Conservation (phyloP, 176 grass and related monocot species). For the Carex kokanica region DNA sequence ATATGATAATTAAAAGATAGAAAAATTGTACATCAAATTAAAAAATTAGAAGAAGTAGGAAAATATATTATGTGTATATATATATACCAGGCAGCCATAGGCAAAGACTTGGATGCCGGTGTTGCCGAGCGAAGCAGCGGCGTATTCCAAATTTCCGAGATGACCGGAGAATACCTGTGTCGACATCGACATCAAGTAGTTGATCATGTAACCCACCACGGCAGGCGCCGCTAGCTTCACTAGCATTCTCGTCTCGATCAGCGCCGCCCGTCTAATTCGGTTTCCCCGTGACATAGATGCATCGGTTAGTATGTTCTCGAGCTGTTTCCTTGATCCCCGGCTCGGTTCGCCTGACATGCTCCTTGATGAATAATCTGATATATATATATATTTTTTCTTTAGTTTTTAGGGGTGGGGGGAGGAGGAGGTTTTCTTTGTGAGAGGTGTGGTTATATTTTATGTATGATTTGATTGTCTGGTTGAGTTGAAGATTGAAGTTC, state of each 20-base stretch:
- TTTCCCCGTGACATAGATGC: neutral
- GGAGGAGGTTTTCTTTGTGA: neutral
- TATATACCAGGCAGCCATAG: conserved; percentile 28
- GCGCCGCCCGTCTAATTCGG: neutral
- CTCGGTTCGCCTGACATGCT: neutral
- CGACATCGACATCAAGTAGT: conserved; percentile 28
- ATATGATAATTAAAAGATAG: too few relatives aligned
- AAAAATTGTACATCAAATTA: too few relatives aligned
- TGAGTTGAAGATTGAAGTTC: too few relatives aligned
- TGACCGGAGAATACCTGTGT: conserved; percentile 39
- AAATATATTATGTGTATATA: too few relatives aligned
- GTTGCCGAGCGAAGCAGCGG: conserved; percentile 42
- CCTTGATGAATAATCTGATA: neutral
- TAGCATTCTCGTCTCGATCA: conserved; percentile 24
- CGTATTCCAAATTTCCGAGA: conserved; percentile 31
- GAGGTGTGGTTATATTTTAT: neutral
- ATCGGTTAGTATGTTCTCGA: neutral
- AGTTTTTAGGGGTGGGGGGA: neutral
- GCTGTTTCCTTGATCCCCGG: neutral
- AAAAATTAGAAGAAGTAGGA: too few relatives aligned
- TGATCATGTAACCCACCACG: conserved; percentile 33
- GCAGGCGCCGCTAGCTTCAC: conserved; percentile 13
- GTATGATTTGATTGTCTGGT: too few relatives aligned
- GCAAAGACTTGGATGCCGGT: conserved; percentile 41
- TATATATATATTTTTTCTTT: neutral